Percentiles rank a stretch among this genome's conserved stretches.
Conservation (phyloP, 495 filamentous ascomycete genomes). For the Podospora appendiculata region DNA sequence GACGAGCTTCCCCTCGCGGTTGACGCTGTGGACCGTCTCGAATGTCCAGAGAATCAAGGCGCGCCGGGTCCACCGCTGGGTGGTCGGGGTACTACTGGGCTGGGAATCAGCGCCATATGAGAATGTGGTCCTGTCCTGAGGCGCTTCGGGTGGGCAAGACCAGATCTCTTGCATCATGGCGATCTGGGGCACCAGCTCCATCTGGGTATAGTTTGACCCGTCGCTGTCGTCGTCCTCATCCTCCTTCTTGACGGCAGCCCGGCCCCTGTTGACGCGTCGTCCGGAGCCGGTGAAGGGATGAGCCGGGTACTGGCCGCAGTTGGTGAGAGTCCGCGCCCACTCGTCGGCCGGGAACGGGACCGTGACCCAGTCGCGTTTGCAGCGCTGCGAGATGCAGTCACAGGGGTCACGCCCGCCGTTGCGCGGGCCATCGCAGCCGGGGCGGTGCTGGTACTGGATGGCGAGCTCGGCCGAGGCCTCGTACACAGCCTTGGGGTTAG, state of each 20-base stretch:
- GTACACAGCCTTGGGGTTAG: conserved; percentile 19
- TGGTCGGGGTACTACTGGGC: background rate
- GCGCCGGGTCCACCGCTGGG: conserved; percentile 28
- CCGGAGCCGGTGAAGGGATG: conserved; percentile 17
- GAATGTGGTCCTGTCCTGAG: too few species aligned
- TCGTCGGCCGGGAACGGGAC: conserved; percentile 43
- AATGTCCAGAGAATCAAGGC: conserved; percentile 42
- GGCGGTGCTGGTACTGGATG: conserved; percentile 29
- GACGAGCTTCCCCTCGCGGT: conserved; percentile 16
- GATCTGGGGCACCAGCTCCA: conserved; percentile 36
- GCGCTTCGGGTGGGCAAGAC: conserved; percentile 28
- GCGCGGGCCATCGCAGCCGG: conserved; percentile 26
- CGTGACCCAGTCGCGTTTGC: conserved; percentile 19
- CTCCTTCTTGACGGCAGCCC: conserved; percentile 6
- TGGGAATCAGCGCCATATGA: background rate
- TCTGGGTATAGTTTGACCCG: conserved; percentile 25
- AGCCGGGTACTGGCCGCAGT: conserved; percentile 34
- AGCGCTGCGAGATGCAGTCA: conserved; percentile 20
- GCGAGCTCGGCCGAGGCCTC: conserved; percentile 26
- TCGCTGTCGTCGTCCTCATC: conserved; percentile 7
- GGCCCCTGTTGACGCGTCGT: background rate
- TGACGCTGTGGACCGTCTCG: conserved; percentile 31
- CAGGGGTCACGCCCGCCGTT: conserved; percentile 23
- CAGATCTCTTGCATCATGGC: conserved; percentile 46
- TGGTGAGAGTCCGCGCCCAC: conserved; percentile 41